These are phyloP conservation scores for Aspergillus sp. DNA, from an alignment of 2,329 filamentous ascomycete species.

Conservation along the genomic window DNA sequence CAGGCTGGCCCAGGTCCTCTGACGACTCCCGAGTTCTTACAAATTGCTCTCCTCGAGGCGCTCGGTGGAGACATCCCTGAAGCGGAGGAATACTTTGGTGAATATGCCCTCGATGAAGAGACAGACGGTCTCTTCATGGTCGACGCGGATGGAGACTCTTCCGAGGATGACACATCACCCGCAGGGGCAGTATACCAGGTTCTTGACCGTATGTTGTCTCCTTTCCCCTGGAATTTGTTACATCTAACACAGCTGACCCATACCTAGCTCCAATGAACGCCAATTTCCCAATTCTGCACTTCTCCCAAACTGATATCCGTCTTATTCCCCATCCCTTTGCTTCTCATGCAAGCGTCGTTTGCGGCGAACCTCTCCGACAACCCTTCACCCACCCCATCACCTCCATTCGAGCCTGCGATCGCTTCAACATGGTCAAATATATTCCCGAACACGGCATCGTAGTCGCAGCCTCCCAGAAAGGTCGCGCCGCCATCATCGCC, in stretches of 20 bases:
- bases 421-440: conserved; percentile 58
- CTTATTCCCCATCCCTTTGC: conserved; percentile 35
- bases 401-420: conserved; percentile 38
- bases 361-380: conserved; percentile 28
- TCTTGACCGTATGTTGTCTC: conserved; percentile 18
- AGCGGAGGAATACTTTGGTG: conserved; percentile 18
- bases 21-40: conserved; percentile 22
- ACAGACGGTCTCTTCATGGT: conserved; percentile 14
- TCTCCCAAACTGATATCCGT: conserved; percentile 40
- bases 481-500: conserved; percentile 54
- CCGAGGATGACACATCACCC: conserved; percentile 10
- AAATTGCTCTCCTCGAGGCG: conserved; percentile 22
- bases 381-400: conserved; percentile 24
- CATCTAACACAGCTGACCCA: neutral
- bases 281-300: conserved; percentile 43
- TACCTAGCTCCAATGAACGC: conserved; percentile 19
- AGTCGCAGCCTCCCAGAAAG: conserved; percentile 57
- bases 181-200: conserved; percentile 12
- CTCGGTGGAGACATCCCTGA: conserved; percentile 19
- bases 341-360: conserved; percentile 30
- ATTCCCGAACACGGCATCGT: conserved; percentile 61
- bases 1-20: conserved; percentile 11
- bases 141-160: conserved; percentile 12
- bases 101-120: conserved; percentile 16
- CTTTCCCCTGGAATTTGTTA: conserved; percentile 6